Conservation (phyloP, 2,329 filamentous ascomycete species). For the Colletotrichum tropicicola region DNA sequence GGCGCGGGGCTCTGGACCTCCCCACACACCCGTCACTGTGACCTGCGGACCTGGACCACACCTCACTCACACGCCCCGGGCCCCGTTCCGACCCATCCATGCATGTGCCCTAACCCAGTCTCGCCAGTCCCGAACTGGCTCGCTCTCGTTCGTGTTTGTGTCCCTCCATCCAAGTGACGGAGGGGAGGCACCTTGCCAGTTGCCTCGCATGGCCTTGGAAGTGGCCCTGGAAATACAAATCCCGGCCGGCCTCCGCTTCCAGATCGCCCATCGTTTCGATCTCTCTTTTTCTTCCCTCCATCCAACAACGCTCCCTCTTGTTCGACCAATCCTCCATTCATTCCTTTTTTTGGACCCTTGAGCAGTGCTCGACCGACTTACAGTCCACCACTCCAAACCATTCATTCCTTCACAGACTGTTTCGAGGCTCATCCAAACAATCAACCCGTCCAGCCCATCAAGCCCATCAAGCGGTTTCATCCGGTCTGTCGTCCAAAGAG, state of each 20-base stretch:
- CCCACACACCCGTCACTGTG: neutral
- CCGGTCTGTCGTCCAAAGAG: constrained; percentile 23
- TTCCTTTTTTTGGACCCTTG: constrained; percentile 25
- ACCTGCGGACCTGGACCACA: constrained; percentile 4
- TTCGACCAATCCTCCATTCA: constrained; percentile 28
- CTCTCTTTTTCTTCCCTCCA: constrained; percentile 9
- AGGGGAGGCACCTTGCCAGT: neutral
- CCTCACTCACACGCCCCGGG: neutral
- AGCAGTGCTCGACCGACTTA: constrained; percentile 30
- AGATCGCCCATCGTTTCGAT: neutral
- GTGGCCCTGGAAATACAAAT: constrained; percentile 26
- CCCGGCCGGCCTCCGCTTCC: constrained; percentile 21
- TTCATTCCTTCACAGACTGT: constrained; percentile 26
- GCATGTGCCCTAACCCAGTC: too few species aligned
- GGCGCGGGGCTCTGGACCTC: neutral
- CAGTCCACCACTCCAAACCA: constrained; percentile 13
- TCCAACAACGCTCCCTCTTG: constrained; percentile 29
- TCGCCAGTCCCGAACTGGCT: constrained; percentile 27
- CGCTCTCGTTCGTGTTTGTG: neutral
- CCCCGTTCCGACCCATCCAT: constrained; percentile 21
- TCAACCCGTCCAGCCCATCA: neutral
- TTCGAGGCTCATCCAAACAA: constrained; percentile 20
- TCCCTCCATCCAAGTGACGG: neutral
- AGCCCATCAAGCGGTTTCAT: constrained; percentile 9
- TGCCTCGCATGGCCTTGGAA: neutral